Percentiles rank a stretch among this genome's conserved stretches.
Conservation (phyloP, 2,329 filamentous ascomycete species). For the Aotearoamyces nothofagi region DNA sequence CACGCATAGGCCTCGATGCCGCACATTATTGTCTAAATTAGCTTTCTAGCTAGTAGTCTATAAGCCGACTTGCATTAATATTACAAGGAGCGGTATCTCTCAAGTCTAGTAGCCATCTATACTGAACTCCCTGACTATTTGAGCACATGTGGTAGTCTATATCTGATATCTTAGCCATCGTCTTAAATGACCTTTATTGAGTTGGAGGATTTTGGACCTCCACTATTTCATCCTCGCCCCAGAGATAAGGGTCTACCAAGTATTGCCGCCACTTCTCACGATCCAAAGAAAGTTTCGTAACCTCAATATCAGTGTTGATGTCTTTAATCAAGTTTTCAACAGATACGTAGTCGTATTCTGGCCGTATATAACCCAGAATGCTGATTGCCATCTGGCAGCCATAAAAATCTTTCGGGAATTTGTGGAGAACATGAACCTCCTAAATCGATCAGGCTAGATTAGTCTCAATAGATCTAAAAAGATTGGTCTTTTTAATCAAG, state of each 20-base stretch:
- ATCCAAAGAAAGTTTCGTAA: constrained; percentile 58
- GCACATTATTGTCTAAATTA: too few relatives aligned
- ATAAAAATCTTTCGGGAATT: constrained; percentile 74
- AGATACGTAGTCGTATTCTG: constrained; percentile 76
- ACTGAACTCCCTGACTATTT: too few relatives aligned
- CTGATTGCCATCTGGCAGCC: constrained; percentile 62
- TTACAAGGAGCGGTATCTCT: too few relatives aligned
- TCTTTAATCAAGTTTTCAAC: constrained; percentile 75
- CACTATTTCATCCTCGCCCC: constrained; percentile 6
- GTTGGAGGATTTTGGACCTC: too few relatives aligned
- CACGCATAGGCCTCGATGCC: too few relatives aligned
- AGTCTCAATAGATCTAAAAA: background rate
- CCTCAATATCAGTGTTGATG: constrained; percentile 78
- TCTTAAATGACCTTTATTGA: too few relatives aligned
- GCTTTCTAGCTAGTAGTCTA: too few relatives aligned
- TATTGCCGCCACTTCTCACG: constrained; percentile 39
- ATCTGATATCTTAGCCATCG: too few relatives aligned
- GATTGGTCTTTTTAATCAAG: background rate
- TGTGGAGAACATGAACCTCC: constrained; percentile 77
- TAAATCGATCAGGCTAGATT: constrained; percentile 1
- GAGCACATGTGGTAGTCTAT: too few relatives aligned
- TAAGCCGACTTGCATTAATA: too few relatives aligned
- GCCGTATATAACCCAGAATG: constrained; percentile 75
- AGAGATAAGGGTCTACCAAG: constrained; percentile 4
- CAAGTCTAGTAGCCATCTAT: too few relatives aligned